Percentiles rank a stretch among this genome's conserved stretches.
These are phyloP conservation scores for Allium cepa DNA, from an alignment of 106 monocot genomes.

Conservation along the genomic window DNA sequence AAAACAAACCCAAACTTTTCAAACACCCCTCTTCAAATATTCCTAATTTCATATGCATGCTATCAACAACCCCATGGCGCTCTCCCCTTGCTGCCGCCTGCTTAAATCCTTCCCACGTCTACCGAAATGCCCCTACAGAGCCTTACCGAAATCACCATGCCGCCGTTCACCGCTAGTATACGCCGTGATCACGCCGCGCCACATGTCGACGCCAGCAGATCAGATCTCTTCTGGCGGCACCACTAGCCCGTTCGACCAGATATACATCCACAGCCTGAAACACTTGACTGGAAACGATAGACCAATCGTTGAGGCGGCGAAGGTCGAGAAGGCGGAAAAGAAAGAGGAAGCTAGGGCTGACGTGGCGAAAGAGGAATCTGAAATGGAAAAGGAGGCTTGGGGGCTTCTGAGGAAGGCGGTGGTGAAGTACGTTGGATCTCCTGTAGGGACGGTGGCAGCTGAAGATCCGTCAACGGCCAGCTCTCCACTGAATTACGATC, in stretches of 20 bases:
- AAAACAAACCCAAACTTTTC: background rate
- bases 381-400: constrained; percentile 96
- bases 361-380: constrained; percentile 44
- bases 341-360: background rate
- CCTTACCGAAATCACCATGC: constrained; percentile 15
- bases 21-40: background rate
- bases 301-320: constrained; percentile 1
- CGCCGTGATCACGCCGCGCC: constrained; percentile 4
- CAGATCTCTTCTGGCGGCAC: constrained; percentile 2
- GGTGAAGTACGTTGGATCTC: constrained; percentile 70
- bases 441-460: constrained; percentile 90
- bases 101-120: background rate
- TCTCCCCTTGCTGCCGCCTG: constrained; percentile 40
- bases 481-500: constrained; percentile 76
- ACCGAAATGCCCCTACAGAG: background rate
- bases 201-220: constrained; percentile 1
- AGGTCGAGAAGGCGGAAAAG: background rate
- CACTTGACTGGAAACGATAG: constrained; percentile 17
- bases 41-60: constrained; percentile 25
- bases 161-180: constrained; percentile 5
- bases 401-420: constrained; percentile 62
- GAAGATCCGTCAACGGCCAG: constrained; percentile 43
- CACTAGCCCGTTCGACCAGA: constrained; percentile 15
- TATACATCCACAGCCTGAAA: constrained; percentile 23
- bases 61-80: constrained; percentile 23